Conservation (phyloP, 495 filamentous ascomycete species). For the Tuber umbilicatum region DNA sequence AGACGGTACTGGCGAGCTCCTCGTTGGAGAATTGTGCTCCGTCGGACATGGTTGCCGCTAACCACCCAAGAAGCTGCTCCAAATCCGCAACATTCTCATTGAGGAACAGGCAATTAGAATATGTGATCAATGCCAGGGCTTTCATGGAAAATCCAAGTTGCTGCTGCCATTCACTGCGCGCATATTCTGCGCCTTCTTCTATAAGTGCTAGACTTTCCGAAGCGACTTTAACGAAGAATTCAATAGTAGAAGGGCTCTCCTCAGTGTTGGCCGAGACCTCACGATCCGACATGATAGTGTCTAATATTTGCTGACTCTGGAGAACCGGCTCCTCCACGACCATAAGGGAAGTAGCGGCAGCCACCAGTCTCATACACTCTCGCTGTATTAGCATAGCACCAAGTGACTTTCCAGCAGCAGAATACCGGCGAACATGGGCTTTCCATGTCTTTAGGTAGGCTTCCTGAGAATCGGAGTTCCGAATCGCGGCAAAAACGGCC, state of each 20-base stretch:
- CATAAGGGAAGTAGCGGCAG: slow-evolving; percentile 67
- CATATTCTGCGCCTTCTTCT: slow-evolving; percentile 83
- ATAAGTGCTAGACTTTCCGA: slow-evolving; percentile 74
- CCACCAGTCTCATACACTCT: slow-evolving; percentile 75
- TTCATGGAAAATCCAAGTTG: slow-evolving; percentile 79
- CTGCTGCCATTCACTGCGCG: slow-evolving; percentile 82
- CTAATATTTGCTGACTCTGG: slow-evolving; percentile 61
- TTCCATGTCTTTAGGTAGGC: slow-evolving; percentile 66
- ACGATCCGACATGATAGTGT: slow-evolving; percentile 58
- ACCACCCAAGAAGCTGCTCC: slow-evolving; percentile 77
- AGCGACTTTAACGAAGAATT: slow-evolving; percentile 66
- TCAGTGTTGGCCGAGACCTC: slow-evolving; percentile 41
- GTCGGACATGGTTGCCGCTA: slow-evolving; percentile 71
- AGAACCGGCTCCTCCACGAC: slow-evolving; percentile 55
- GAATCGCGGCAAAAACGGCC: slow-evolving; percentile 77
- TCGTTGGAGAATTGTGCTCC: slow-evolving; percentile 71
- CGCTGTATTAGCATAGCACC: slow-evolving; percentile 88
- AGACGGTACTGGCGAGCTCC: slow-evolving; percentile 62
- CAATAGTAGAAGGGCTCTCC: slow-evolving; percentile 54
- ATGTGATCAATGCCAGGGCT: slow-evolving; percentile 69
- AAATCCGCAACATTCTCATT: slow-evolving; percentile 72
- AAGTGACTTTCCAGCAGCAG: slow-evolving; percentile 66
- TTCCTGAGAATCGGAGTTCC: slow-evolving; percentile 51
- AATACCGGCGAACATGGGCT: slow-evolving; percentile 72
- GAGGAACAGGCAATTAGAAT: slow-evolving; percentile 72